These are phyloP conservation scores for Trichoderma erinaceum DNA, from an alignment of 495 filamentous ascomycete genomes.

Conservation along the genomic window DNA sequence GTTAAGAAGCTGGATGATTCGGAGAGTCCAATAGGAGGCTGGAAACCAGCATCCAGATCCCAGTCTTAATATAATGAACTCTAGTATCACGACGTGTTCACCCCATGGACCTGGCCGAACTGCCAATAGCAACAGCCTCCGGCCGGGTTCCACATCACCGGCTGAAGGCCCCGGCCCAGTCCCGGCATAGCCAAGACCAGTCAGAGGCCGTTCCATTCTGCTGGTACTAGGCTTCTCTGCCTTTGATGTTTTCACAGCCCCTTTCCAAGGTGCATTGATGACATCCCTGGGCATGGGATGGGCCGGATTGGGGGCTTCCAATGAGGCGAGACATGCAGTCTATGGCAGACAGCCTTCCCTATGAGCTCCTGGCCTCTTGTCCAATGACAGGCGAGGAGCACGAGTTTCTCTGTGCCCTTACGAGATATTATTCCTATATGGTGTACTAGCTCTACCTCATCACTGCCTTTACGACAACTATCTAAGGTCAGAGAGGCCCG, in stretches of 20 bases:
- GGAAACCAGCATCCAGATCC: not conserved
- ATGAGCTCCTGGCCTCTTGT: not conserved
- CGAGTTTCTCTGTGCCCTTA: not conserved
- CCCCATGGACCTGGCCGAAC: not conserved
- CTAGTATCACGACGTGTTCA: not conserved
- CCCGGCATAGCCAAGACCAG: not conserved
- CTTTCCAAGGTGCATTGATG: not conserved
- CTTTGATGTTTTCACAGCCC: not conserved
- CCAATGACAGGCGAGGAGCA: not conserved
- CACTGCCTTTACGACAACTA: not conserved
- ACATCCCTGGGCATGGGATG: not conserved
- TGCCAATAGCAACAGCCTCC: not conserved
- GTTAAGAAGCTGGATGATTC: not conserved
- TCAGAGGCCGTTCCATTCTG: not conserved
- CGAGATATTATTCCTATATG: not conserved
- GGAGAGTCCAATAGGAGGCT: not conserved
- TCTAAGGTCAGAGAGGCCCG: not conserved
- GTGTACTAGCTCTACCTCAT: not conserved
- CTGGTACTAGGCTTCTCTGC: conserved; percentile 9
- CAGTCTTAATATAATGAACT: not conserved
- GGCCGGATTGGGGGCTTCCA: not conserved
- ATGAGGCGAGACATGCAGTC: not conserved
- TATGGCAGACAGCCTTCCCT: not conserved
- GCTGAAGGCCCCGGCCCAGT: not conserved
- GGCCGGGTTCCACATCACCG: conserved; percentile 5